phyloP scores from a whole-genome alignment of 371 early-diverging fungal genomes.

The Chytridiales sp. region DNA sequence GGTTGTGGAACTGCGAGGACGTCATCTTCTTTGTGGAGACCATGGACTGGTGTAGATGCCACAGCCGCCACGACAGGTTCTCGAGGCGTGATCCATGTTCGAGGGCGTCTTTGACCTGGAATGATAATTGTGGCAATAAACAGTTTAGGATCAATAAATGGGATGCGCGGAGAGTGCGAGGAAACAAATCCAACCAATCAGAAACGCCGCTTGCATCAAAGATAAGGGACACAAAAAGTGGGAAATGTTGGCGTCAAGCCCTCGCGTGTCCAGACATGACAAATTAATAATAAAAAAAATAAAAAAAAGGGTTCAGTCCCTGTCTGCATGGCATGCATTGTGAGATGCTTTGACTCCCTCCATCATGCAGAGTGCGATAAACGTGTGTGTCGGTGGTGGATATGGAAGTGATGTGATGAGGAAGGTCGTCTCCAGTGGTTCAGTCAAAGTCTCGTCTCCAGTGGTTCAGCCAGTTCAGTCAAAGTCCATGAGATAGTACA shows the following conservation, averaged over 20 bases:
- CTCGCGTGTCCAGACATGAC: neutral
- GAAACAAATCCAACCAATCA: neutral
- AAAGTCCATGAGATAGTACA: too few relatives aligned
- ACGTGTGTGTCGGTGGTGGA: too few relatives aligned
- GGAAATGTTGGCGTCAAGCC: neutral
- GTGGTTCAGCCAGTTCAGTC: too few relatives aligned
- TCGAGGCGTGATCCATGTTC: slow-evolving; percentile 80
- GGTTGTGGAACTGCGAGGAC: slow-evolving; percentile 12
- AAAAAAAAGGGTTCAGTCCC: too few relatives aligned
- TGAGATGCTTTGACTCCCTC: too few relatives aligned
- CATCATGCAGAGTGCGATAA: too few relatives aligned
- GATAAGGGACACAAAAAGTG: neutral
- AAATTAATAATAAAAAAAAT: neutral
- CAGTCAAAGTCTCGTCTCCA: too few relatives aligned
- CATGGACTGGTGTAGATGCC: slow-evolving; percentile 75
- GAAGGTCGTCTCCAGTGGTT: too few relatives aligned
- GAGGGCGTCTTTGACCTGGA: slow-evolving; percentile 73
- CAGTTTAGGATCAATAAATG: neutral
- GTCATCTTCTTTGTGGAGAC: slow-evolving; percentile 38
- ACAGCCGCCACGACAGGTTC: slow-evolving; percentile 83
- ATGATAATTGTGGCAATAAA: neutral
- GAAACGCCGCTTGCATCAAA: neutral
- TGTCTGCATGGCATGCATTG: too few relatives aligned
- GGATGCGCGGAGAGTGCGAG: neutral
- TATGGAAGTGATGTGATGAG: too few relatives aligned